Percentiles rank a stretch among this genome's conserved stretches.
Conservation (phyloP, 768 basidiomycete genomes). For the Cystobasidium ongulense region DNA sequence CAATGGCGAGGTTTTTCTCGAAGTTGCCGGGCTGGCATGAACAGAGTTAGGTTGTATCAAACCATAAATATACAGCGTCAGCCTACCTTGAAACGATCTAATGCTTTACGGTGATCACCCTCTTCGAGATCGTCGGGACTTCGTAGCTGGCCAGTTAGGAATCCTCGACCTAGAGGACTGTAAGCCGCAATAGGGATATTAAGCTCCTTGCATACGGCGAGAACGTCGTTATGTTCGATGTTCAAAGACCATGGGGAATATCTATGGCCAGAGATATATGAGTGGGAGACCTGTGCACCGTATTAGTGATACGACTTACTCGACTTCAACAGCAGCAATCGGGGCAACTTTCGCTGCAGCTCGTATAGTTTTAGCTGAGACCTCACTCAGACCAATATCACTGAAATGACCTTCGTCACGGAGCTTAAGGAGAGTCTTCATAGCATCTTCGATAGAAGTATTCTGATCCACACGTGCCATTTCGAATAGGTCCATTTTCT, state of each 20-base stretch:
- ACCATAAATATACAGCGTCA: neutral
- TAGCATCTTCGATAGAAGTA: constrained; percentile 50
- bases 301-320: no score
- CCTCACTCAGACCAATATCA: constrained; percentile 57
- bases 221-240: constrained; percentile 42
- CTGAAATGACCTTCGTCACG: constrained; percentile 55
- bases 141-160: constrained; percentile 39
- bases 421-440: constrained; percentile 49
- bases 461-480: constrained; percentile 50
- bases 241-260: constrained; percentile 33
- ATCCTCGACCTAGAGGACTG: constrained; percentile 38
- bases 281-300: no score
- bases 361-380: constrained; percentile 48
- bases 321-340: constrained; percentile 59
- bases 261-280: constrained; percentile 35
- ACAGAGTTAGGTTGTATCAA: neutral
- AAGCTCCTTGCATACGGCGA: constrained; percentile 46
- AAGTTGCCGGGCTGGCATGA: constrained; percentile 23
- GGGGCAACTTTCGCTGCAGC: constrained; percentile 49
- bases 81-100: constrained; percentile 49
- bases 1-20: constrained; percentile 40
- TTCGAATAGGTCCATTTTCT: constrained; percentile 58
- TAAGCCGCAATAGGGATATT: constrained; percentile 44
- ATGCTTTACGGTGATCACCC: constrained; percentile 20
- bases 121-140: constrained; percentile 41